A percentile compares a stretch with the other conserved stretches of the same genome.
These are phyloP conservation scores for Botryotinia narcissicola DNA, from an alignment of 2,329 filamentous ascomycete species.

Conservation along the genomic window DNA sequence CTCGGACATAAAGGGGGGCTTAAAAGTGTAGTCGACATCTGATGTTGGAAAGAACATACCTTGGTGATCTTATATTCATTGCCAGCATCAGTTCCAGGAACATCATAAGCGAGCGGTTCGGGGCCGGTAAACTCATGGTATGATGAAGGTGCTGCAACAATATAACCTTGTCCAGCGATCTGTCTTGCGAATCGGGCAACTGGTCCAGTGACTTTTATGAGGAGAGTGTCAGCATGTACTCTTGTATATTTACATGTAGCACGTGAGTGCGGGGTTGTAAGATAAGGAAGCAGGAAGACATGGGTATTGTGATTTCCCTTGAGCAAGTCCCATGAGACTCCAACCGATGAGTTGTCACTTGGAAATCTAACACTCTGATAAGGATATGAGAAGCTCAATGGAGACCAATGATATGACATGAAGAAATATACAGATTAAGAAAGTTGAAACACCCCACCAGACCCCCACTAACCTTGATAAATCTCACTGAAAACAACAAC, in stretches of 20 bases:
- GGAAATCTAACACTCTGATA: background rate
- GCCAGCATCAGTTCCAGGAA: slow-evolving; percentile 79
- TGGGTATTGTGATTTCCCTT: background rate
- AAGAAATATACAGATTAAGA: background rate
- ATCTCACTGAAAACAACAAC: slow-evolving; percentile 92
- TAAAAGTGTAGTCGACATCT: background rate
- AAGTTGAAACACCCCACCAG: slow-evolving; percentile 15
- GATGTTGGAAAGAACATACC: slow-evolving; percentile 42
- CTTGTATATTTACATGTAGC: background rate
- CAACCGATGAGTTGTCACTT: slow-evolving; percentile 12
- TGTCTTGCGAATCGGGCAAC: slow-evolving; percentile 87
- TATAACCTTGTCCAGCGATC: slow-evolving; percentile 90
- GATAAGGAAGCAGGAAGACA: slow-evolving; percentile 17
- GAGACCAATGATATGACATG: background rate
- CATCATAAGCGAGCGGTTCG: slow-evolving; percentile 81
- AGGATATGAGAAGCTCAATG: background rate
- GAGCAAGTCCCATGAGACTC: background rate
- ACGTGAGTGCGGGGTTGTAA: slow-evolving; percentile 18
- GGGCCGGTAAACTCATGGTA: slow-evolving; percentile 93
- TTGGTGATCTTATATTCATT: slow-evolving; percentile 85
- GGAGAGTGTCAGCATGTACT: slow-evolving; percentile 9
- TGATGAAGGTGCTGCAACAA: slow-evolving; percentile 83
- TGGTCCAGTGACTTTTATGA: slow-evolving; percentile 72
- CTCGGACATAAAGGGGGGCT: too few relatives aligned
- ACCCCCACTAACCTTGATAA: slow-evolving; percentile 69